Conservation (phyloP, 495 filamentous ascomycete species). For the Tuber indicum region DNA sequence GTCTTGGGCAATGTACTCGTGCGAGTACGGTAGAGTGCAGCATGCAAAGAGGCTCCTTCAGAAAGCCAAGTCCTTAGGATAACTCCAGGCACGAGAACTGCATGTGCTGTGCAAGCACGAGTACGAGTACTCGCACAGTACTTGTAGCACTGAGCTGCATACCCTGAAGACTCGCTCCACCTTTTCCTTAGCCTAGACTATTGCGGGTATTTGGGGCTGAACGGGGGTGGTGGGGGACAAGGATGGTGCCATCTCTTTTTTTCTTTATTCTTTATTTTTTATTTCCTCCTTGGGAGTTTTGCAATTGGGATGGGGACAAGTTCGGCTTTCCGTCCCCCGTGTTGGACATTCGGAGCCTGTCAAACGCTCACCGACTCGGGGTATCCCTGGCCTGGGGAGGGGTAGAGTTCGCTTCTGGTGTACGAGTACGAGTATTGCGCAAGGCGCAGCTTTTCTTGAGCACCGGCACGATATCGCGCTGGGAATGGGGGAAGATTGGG, state of each 20-base stretch:
- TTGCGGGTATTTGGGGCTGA: not conserved
- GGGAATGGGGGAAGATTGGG: not conserved
- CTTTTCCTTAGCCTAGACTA: not conserved
- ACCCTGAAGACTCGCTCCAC: not conserved
- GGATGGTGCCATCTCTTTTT: not conserved
- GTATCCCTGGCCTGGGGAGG: not conserved
- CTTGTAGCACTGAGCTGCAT: not conserved
- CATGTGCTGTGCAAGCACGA: not conserved
- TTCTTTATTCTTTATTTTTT: not conserved
- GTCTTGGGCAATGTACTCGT: not conserved
- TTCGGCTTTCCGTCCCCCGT: not conserved
- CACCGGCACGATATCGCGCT: not conserved
- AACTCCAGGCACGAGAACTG: not conserved
- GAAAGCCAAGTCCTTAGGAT: not conserved
- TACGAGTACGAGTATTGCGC: too few species aligned
- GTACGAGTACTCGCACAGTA: too few species aligned
- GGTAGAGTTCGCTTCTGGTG: not conserved
- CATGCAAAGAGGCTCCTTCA: not conserved
- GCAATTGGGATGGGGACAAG: not conserved
- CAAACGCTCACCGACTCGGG: not conserved
- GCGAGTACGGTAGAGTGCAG: not conserved
- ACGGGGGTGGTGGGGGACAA: not conserved
- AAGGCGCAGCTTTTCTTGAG: not conserved
- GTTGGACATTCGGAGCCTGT: not conserved
- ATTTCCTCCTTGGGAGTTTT: not conserved